phyloP scores from a whole-genome alignment of 2,329 filamentous ascomycete genomes.

The Cladosporium sp. region DNA sequence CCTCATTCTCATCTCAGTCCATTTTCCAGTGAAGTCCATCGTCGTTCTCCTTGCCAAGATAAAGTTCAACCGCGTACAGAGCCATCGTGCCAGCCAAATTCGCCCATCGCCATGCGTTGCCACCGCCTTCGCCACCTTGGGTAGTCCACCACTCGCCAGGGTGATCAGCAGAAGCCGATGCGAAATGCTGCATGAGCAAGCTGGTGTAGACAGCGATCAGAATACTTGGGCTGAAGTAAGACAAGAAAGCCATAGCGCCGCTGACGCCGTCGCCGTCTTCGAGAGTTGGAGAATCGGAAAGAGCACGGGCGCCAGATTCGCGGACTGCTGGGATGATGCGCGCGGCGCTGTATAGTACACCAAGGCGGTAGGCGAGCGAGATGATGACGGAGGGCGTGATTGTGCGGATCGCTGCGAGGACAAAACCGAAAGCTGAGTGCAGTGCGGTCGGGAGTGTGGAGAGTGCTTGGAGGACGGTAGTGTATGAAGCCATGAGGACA shows the following conservation, averaged over 20 bases:
- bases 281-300: conserved; percentile 78
- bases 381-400: conserved; percentile 96
- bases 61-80: conserved; percentile 85
- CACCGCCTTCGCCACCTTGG: conserved; percentile 74
- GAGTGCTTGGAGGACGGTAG: conserved; percentile 79
- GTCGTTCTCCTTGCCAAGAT: conserved; percentile 76
- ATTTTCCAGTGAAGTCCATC: conserved; percentile 89
- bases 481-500: conserved; percentile 97
- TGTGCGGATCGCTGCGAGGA: conserved; percentile 88
- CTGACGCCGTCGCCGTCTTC: conserved; percentile 82
- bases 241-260: conserved; percentile 74
- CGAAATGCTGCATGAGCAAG: conserved; percentile 90
- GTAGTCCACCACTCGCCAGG: conserved; percentile 74
- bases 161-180: conserved; percentile 59
- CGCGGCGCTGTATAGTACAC: conserved; percentile 92
- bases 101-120: conserved; percentile 88
- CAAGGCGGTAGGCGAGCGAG: conserved; percentile 85
- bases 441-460: conserved; percentile 79
- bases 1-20: conserved; percentile 54
- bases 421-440: conserved; percentile 77
- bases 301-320: conserved; percentile 74
- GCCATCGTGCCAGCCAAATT: conserved; percentile 87
- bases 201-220: conserved; percentile 96
- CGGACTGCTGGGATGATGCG: conserved; percentile 92
- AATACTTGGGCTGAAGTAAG: conserved; percentile 92